Evolutionary conservation across 148 eudicot genomes (phyloP).

Genomic region (Arctostaphylos glauca): DNA sequence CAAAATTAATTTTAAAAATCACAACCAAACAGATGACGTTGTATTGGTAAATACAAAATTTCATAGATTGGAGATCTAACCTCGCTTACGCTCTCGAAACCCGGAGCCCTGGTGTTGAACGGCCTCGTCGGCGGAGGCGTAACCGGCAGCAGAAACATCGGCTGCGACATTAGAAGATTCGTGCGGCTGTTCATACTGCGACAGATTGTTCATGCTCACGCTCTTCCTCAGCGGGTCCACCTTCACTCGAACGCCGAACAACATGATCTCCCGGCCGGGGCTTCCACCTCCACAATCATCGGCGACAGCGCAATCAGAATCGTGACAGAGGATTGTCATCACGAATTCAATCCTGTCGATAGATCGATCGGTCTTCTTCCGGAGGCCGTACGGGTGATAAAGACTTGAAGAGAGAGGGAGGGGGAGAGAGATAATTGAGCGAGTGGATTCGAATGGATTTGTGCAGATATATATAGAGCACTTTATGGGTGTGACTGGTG

Average conservation of each 20-base stretch:
- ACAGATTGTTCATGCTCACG: slow-evolving; percentile 66
- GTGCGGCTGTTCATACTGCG: slow-evolving; percentile 47
- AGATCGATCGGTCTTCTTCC: background rate
- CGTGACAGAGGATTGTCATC: background rate
- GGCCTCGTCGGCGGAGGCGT: slow-evolving; percentile 74
- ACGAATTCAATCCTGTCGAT: background rate
- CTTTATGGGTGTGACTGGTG: background rate
- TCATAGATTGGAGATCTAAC: slow-evolving; percentile 29
- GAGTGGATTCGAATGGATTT: background rate
- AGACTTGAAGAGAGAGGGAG: background rate
- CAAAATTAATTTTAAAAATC: no score
- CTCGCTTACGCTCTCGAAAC: slow-evolving; percentile 70
- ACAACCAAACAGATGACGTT: no score
- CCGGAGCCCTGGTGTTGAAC: slow-evolving; percentile 29
- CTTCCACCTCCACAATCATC: slow-evolving; percentile 9
- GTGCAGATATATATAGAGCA: background rate
- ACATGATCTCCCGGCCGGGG: slow-evolving; percentile 47
- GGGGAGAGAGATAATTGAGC: background rate
- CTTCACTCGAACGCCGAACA: slow-evolving; percentile 72
- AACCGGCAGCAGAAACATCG: slow-evolving; percentile 29
- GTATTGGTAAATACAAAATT: no score
- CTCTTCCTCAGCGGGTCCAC: slow-evolving; percentile 80
- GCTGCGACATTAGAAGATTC: slow-evolving; percentile 20
- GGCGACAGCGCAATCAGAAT: slow-evolving; percentile 9
- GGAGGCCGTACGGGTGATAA: background rate